These are phyloP conservation scores for Hypomontagnella monticulosa DNA, from an alignment of 495 filamentous ascomycete species.

Conservation along the genomic window DNA sequence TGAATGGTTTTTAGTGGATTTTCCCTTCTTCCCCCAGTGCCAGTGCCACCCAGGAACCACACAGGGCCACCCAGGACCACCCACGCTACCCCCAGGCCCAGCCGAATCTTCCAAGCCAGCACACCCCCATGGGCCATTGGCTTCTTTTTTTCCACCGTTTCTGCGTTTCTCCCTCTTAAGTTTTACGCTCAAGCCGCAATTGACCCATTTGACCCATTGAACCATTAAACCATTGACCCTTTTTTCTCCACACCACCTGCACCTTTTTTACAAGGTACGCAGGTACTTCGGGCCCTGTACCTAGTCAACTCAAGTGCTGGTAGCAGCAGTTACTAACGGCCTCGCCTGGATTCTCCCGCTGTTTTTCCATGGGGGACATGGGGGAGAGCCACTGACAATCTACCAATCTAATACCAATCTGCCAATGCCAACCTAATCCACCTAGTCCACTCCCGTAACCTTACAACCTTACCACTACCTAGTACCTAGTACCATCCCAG, in stretches of 20 bases:
- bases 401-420: conserved; percentile 6
- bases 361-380: conserved; percentile 21
- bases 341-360: conserved; percentile 31
- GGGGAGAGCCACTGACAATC: background rate
- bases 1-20: conserved; percentile 33
- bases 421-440: conserved; percentile 3
- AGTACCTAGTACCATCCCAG: too few relatives aligned
- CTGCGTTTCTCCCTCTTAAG: too few relatives aligned
- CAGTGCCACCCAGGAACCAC: conserved; percentile 33
- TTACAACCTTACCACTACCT: too few relatives aligned
- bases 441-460: conserved; percentile 26
- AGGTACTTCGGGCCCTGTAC: background rate
- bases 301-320: background rate
- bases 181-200: background rate
- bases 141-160: background rate
- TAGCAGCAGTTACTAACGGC: conserved; percentile 1
- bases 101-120: background rate
- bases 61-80: conserved; percentile 1
- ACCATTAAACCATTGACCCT: background rate
- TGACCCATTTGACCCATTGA: background rate
- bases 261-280: conserved; percentile 12
- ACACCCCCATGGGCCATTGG: conserved; percentile 13
- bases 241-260: conserved; percentile 30
- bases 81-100: conserved; percentile 1
- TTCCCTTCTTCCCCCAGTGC: conserved; percentile 30